These are phyloP conservation scores for Cucurbita maxima DNA, from an alignment of 306 rosid species.

Conservation along the genomic window DNA sequence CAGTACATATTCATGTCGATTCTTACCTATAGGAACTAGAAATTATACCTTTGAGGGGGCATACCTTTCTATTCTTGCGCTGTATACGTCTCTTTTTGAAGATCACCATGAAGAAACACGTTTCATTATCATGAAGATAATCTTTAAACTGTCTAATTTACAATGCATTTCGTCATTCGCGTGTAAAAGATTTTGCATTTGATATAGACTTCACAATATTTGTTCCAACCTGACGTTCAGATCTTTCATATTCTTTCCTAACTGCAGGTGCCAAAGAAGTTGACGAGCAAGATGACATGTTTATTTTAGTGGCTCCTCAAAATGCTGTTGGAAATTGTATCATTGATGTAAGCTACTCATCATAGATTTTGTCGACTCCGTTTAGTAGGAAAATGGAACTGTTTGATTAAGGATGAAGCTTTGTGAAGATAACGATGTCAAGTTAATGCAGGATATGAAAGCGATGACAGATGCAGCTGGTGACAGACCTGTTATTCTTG, in stretches of 20 bases:
- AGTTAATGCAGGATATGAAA: conserved; percentile 50
- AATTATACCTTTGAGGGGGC: background rate
- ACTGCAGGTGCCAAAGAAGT: conserved; percentile 76
- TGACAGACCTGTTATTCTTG: conserved; percentile 63
- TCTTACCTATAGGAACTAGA: background rate
- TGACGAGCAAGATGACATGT: conserved; percentile 78
- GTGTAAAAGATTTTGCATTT: background rate
- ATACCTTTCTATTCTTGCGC: no score
- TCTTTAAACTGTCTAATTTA: background rate
- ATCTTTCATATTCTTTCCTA: conserved; percentile 1
- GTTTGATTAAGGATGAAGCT: background rate
- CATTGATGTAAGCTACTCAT: conserved; percentile 51
- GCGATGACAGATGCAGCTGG: conserved; percentile 90
- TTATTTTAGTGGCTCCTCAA: conserved; percentile 89
- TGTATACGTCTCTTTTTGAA: background rate
- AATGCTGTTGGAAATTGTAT: conserved; percentile 97
- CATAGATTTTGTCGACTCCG: conserved; percentile 3
- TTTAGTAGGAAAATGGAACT: background rate
- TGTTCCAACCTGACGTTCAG: background rate
- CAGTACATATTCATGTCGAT: background rate
- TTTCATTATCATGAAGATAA: no score
- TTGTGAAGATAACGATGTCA: background rate
- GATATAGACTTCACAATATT: background rate
- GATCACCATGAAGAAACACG: background rate
- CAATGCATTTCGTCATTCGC: background rate